Evolutionary conservation across 768 basidiomycete species (phyloP), one percentile per base, ranked within the genome.

Genomic region (Mycena belliarum): DNA sequence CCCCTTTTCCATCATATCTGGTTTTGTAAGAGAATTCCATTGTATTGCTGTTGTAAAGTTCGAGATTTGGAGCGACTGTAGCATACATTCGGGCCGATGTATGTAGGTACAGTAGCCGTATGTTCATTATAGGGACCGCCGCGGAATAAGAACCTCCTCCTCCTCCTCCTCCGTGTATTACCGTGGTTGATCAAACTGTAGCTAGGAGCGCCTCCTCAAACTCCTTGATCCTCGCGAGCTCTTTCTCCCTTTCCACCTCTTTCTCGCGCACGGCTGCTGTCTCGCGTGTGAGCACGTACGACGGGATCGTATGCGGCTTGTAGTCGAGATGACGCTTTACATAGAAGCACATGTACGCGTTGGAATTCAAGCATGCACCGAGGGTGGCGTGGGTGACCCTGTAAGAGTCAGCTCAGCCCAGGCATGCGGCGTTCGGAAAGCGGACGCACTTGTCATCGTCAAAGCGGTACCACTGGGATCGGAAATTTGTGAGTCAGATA

Each of bases 341-440:
- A 69, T 96, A 97, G 75, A 95, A 95, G 61, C 93, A 92, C 94
- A 96, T 95, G 71, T 96, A 96, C 6, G 92, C 88, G 47, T 84
- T 80, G 20, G 93, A 92, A 47, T 71, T 75, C 40, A 95, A 78
- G 52, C 88, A 89, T 1, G 81, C 80, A 9, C 81, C 78, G 21
- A 95, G 78, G 24, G 78, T 87, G 12, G 93, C 84, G 21, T 79
- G 81, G 0, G 86, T 86, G 11, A 95, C 92, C 72, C 88, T 89
- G 46, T 3, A 35, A 14, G 21, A 40, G 18, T 4, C 16, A n/a
- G 29, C 7, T 32, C 29, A 32, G 12, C 29, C 6, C 6, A 32
- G 29, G 12, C 29, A 12, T 12, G 29, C 29, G 29, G n/a, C 16
- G n/a, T n/a, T 40, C 6, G n/a, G 16, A 40, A 20, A 40, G 20